Conservation (phyloP, 176 grass and related monocot species). For the Eleusine indica region DNA sequence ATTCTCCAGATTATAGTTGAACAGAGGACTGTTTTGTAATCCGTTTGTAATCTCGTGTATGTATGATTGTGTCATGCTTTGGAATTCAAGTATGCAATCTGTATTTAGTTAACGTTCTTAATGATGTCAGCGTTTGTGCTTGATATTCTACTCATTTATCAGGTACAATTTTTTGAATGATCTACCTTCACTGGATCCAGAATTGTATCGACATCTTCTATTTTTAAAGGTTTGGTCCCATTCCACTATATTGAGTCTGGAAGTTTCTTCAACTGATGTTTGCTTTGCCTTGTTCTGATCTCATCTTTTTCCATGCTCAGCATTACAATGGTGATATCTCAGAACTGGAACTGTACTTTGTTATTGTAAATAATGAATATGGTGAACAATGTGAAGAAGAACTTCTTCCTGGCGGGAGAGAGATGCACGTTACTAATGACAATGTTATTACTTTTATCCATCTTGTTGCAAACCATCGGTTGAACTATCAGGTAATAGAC, state of each 20-base stretch:
- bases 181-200: conserved; percentile 95
- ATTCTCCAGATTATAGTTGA: conserved; percentile 5
- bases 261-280: conserved; percentile 9
- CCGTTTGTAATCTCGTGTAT: too few species aligned
- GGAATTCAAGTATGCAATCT: conserved; percentile 28
- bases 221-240: conserved; percentile 81
- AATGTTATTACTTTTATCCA: conserved; percentile 99
- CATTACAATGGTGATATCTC: conserved; percentile 86
- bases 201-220: conserved; percentile 92
- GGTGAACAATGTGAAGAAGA: conserved; percentile 98
- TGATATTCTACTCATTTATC: conserved; percentile 39
- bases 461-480: conserved; percentile 88
- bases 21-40: not conserved
- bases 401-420: conserved; percentile 78
- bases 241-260: conserved; percentile 5
- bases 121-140: conserved; percentile 2
- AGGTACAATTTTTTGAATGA: conserved; percentile 98
- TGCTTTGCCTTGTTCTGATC: not conserved
- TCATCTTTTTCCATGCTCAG: conserved; percentile 43
- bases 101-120: conserved; percentile 32
- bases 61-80: conserved; percentile 11
- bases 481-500: conserved; percentile 85
- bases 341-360: conserved; percentile 94
- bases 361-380: conserved; percentile 97
- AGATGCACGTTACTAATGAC: conserved; percentile 87